A percentile compares a stretch with the other conserved stretches of the same genome.
phyloP scores from a whole-genome alignment of 768 basidiomycete genomes.

The Leccinum barrowsii region DNA sequence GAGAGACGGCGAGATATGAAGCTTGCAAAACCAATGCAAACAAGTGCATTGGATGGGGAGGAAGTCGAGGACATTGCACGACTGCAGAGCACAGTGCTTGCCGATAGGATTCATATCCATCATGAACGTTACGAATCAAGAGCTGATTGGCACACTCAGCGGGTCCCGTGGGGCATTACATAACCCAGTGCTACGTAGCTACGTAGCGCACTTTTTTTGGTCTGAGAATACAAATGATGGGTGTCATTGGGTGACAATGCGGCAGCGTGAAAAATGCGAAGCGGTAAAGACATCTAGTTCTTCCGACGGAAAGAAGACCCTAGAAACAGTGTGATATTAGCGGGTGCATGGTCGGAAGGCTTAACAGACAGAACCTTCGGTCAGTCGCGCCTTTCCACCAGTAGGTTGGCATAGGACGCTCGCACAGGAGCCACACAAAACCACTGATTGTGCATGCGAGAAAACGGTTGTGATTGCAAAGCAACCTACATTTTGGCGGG shows the following conservation, averaged over 20 bases:
- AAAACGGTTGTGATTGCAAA: constrained; percentile 96
- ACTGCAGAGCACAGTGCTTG: constrained; percentile 55
- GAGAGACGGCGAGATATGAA: constrained; percentile 56
- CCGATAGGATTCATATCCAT: constrained; percentile 56
- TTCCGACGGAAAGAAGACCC: constrained; percentile 98
- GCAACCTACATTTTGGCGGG: constrained; percentile 58
- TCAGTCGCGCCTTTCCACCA: constrained; percentile 96
- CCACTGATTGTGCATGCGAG: constrained; percentile 98
- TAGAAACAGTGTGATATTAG: constrained; percentile 32
- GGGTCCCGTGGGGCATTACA: constrained; percentile 3
- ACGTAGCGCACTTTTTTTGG: constrained; percentile 11
- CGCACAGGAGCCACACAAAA: constrained; percentile 89
- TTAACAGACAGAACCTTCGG: constrained; percentile 72
- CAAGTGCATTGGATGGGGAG: constrained; percentile 74
- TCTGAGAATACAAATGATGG: constrained; percentile 2
- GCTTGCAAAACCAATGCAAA: constrained; percentile 53
- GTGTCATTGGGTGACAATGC: constrained; percentile 3
- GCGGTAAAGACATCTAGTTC: constrained; percentile 47
- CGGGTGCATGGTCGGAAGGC: neutral
- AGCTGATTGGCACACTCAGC: neutral
- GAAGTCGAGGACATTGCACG: constrained; percentile 67
- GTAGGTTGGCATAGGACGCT: constrained; percentile 97
- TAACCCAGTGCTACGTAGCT: neutral
- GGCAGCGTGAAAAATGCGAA: neutral
- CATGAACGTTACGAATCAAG: constrained; percentile 24